phyloP scores from a whole-genome alignment of 1,139 yeast genomes.

The Yamadazyma oceani region DNA sequence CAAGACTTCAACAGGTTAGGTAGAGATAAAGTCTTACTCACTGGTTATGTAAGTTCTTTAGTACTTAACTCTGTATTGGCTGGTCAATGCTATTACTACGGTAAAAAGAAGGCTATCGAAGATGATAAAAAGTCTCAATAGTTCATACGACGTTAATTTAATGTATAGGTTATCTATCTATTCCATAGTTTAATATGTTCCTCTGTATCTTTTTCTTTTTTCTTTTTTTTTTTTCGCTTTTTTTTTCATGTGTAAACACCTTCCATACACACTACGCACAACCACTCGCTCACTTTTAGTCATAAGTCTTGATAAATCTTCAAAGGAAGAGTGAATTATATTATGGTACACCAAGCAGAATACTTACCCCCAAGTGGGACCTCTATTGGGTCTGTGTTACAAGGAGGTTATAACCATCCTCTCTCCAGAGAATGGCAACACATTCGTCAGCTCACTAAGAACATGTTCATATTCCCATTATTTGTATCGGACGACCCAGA shows the following conservation, averaged over 20 bases:
- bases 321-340: too few species aligned
- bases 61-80: constrained; percentile 33
- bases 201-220: not conserved
- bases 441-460: constrained; percentile 77
- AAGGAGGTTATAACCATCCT: constrained; percentile 95
- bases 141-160: not conserved
- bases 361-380: constrained; percentile 59
- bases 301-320: not conserved
- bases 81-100: constrained; percentile 33
- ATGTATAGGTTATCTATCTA: not conserved
- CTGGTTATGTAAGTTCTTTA: constrained; percentile 38
- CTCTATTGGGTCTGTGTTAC: constrained; percentile 72
- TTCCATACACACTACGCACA: too few species aligned
- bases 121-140: constrained; percentile 2
- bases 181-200: not conserved
- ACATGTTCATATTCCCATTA: constrained; percentile 90
- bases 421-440: constrained; percentile 88
- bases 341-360: constrained; percentile 64
- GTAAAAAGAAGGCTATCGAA: constrained; percentile 14
- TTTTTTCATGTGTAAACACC: too few species aligned
- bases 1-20: constrained; percentile 30
- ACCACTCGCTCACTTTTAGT: not conserved
- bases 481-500: constrained; percentile 82
- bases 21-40: constrained; percentile 32
- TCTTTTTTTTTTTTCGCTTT: too few species aligned